phyloP scores from a whole-genome alignment of 352 stramenopile genomes.

The Phytophthora tubulina region DNA sequence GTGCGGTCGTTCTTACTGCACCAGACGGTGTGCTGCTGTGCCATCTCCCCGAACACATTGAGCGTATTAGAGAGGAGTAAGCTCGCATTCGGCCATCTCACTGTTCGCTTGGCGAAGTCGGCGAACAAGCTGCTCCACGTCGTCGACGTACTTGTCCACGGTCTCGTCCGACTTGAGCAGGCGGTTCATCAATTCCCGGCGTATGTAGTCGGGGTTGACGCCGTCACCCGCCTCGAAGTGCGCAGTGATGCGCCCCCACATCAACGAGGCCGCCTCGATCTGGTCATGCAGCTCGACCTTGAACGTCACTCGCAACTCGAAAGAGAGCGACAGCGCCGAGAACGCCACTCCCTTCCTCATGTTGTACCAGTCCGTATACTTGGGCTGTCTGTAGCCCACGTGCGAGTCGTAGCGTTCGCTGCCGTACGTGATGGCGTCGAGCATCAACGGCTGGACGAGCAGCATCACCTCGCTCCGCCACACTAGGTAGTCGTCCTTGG shows the following conservation, averaged over 20 bases:
- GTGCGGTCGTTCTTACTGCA: too few relatives aligned
- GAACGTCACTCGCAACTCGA: conserved; percentile 1
- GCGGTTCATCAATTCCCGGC: neutral
- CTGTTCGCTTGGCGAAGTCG: too few relatives aligned
- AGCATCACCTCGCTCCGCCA: conserved; percentile 17
- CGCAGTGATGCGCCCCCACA: neutral
- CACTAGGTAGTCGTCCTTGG: conserved; percentile 1
- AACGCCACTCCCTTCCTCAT: neutral
- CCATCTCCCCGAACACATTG: too few relatives aligned
- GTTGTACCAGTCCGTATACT: conserved; percentile 10
- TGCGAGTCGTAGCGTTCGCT: conserved; percentile 1
- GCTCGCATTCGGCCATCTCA: too few relatives aligned
- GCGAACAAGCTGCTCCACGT: too few relatives aligned
- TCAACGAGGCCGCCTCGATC: neutral
- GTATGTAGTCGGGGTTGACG: conserved; percentile 14
- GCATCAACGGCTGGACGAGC: neutral
- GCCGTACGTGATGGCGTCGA: conserved; percentile 8
- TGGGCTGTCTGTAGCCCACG: neutral
- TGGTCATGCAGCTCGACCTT: conserved; percentile 3
- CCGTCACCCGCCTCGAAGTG: conserved; percentile 17
- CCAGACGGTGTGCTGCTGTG: too few relatives aligned
- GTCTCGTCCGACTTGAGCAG: neutral
- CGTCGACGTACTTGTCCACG: neutral
- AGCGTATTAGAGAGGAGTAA: too few relatives aligned
- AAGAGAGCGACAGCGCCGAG: neutral